phyloP scores from a whole-genome alignment of 371 early-diverging fungal genomes.

The Mortierella sp. region DNA sequence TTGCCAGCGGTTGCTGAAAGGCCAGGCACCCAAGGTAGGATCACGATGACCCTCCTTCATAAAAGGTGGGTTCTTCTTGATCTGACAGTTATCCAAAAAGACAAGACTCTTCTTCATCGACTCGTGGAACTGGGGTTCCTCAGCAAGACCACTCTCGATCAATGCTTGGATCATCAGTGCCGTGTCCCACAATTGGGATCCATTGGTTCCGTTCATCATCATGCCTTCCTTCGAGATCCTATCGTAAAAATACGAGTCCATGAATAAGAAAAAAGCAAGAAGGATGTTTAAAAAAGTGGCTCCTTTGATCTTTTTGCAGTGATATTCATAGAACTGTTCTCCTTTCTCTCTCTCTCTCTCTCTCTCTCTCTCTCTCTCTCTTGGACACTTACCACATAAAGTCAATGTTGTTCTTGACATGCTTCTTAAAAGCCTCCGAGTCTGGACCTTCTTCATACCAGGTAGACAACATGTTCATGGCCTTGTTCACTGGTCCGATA shows the following conservation, averaged over 20 bases:
- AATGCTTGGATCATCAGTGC: conserved; percentile 88
- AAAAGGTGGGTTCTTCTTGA: conserved; percentile 77
- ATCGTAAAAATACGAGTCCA: neutral
- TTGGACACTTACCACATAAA: conserved; percentile 87
- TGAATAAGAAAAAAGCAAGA: conserved; percentile 1
- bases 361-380: too few relatives aligned
- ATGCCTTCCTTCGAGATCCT: conserved; percentile 90
- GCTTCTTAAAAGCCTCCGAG: conserved; percentile 79
- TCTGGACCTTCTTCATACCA: conserved; percentile 91
- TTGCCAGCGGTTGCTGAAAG: conserved; percentile 95
- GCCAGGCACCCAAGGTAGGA: conserved; percentile 92
- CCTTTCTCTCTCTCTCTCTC: too few relatives aligned
- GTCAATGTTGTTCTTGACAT: conserved; percentile 79
- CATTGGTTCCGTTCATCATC: conserved; percentile 98
- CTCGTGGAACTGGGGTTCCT: conserved; percentile 73
- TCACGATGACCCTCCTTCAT: conserved; percentile 82
- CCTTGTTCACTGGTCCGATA: conserved; percentile 95
- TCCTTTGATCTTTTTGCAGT: neutral
- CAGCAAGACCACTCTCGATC: conserved; percentile 77
- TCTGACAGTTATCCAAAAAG: conserved; percentile 92
- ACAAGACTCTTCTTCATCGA: conserved; percentile 75
- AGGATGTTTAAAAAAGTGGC: too few relatives aligned
- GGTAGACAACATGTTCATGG: conserved; percentile 87
- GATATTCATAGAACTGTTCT: too few relatives aligned
- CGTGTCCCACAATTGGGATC: conserved; percentile 97